Conservation (phyloP, 768 basidiomycete genomes). For the Leucosporidium creatinivorum region DNA sequence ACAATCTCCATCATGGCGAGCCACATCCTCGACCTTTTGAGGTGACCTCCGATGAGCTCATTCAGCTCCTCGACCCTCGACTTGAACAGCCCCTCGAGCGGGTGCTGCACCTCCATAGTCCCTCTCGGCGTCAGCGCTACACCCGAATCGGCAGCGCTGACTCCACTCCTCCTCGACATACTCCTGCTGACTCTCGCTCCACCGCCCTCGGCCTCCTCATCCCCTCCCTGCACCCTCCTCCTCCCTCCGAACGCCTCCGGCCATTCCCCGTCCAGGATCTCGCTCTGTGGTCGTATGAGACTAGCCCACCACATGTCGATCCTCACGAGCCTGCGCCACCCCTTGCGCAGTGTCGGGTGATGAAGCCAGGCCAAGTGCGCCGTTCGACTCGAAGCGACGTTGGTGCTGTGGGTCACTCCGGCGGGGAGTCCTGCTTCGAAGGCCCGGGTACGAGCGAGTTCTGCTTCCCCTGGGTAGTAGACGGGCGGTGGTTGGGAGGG, state of each 20-base stretch:
- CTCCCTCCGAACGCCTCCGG: conserved; percentile 24
- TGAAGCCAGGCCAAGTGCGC: not conserved
- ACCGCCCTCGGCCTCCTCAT: conserved; percentile 10
- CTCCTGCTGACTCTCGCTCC: not conserved
- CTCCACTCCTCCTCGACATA: not conserved
- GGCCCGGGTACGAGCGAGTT: not conserved
- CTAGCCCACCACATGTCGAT: not conserved
- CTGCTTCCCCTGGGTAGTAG: not conserved
- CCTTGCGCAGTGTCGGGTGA: not conserved
- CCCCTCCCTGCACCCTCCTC: not conserved
- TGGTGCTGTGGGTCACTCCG: not conserved
- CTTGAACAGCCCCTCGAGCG: conserved; percentile 14
- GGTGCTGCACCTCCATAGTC: conserved; percentile 6
- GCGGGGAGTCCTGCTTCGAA: not conserved
- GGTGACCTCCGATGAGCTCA: not conserved
- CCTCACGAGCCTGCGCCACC: conserved; percentile 1
- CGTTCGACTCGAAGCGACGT: not conserved
- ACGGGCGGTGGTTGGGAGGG: not conserved
- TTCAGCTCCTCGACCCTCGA: conserved; percentile 17
- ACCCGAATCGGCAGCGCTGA: conserved; percentile 17
- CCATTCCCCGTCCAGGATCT: conserved; percentile 17
- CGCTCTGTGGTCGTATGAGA: conserved; percentile 1
- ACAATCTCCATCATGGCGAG: conserved; percentile 17
- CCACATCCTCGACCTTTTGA: conserved; percentile 5
- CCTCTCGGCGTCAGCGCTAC: conserved; percentile 5